These are phyloP conservation scores for Sporothrix schenckii DNA, from an alignment of 2,329 filamentous ascomycete genomes.

Conservation along the genomic window DNA sequence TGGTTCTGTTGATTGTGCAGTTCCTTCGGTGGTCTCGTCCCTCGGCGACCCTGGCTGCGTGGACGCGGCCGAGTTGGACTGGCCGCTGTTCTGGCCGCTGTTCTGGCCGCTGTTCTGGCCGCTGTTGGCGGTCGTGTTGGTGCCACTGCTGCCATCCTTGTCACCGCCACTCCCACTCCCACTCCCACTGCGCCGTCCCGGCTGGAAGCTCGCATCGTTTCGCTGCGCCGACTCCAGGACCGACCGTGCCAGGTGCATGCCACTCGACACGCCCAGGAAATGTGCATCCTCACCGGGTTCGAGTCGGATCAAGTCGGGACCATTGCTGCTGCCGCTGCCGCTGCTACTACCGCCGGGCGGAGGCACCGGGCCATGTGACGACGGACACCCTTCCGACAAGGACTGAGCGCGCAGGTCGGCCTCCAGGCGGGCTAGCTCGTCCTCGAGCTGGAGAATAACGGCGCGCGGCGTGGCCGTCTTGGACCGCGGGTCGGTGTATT, in stretches of 20 bases:
- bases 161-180: background rate
- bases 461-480: conserved; percentile 32
- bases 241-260: conserved; percentile 34
- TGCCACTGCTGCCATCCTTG: background rate
- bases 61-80: conserved; percentile 7
- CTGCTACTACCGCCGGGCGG: no score
- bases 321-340: background rate
- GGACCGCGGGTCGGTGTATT: conserved; percentile 36
- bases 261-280: conserved; percentile 33
- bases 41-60: conserved; percentile 2
- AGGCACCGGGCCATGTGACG: background rate
- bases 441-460: conserved; percentile 32
- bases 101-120: background rate
- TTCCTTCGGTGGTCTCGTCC: background rate
- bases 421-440: conserved; percentile 30
- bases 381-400: background rate
- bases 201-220: conserved; percentile 27
- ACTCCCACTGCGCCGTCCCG: background rate
- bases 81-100: conserved; percentile 7
- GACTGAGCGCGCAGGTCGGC: conserved; percentile 15
- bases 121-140: background rate
- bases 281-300: conserved; percentile 33
- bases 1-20: background rate
- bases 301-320: conserved; percentile 30
- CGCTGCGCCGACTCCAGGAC: conserved; percentile 32